phyloP scores from a whole-genome alignment of 208 protist genomes.

The Leishmania tropica region DNA sequence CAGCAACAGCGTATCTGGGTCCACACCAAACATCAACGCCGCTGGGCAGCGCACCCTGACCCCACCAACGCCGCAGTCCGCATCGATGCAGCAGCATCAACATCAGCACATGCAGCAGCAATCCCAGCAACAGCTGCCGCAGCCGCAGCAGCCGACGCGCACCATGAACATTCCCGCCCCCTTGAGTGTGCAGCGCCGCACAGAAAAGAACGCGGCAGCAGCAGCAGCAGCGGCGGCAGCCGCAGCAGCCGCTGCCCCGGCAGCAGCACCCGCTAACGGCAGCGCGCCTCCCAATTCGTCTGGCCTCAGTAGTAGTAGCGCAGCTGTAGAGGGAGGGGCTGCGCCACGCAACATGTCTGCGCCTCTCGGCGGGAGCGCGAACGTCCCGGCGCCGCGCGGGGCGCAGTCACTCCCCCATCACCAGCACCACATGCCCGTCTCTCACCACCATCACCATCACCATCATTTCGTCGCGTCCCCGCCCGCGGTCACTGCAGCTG shows the following conservation, averaged over 20 bases:
- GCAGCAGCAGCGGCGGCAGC: slow-evolving; percentile 8
- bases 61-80: slow-evolving; percentile 12
- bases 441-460: slow-evolving; percentile 38
- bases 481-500: neutral
- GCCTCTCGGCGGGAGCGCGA: neutral
- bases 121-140: slow-evolving; percentile 23
- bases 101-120: slow-evolving; percentile 30
- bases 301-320: neutral
- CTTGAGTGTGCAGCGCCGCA: slow-evolving; percentile 25
- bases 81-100: slow-evolving; percentile 14
- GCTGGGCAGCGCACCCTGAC: slow-evolving; percentile 21
- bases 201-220: slow-evolving; percentile 23
- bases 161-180: slow-evolving; percentile 37
- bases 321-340: neutral
- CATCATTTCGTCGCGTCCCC: slow-evolving; percentile 9
- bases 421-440: slow-evolving; percentile 31
- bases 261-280: neutral
- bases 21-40: neutral
- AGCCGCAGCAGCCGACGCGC: slow-evolving; percentile 24
- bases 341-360: slow-evolving; percentile 4
- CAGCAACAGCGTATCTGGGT: slow-evolving; percentile 31
- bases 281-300: neutral
- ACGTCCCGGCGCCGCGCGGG: slow-evolving; percentile 19
- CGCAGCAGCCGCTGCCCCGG: neutral
- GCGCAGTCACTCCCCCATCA: slow-evolving; percentile 22